These are phyloP conservation scores for Aspergillus diversus DNA, from an alignment of 495 filamentous ascomycete species.

Conservation along the genomic window DNA sequence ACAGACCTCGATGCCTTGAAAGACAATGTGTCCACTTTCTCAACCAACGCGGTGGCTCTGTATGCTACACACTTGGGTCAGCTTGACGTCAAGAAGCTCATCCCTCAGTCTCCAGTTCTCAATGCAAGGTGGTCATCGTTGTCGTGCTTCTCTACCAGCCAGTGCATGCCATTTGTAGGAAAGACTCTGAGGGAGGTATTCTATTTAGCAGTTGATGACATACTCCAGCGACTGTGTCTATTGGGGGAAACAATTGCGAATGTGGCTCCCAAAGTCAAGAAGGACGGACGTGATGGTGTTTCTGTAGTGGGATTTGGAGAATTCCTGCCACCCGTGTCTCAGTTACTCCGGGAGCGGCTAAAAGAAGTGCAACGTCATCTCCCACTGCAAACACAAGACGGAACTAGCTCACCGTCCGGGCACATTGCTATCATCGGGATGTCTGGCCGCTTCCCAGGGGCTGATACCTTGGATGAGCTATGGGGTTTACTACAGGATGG, in stretches of 20 bases:
- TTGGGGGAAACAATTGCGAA: not conserved
- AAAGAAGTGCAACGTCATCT: not conserved
- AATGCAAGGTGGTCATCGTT: not conserved
- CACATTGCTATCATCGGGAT: conserved; percentile 12
- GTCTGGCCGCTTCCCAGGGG: conserved; percentile 13
- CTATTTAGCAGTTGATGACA: not conserved
- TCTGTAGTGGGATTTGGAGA: not conserved
- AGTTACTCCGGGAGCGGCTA: not conserved
- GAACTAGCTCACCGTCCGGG: not conserved
- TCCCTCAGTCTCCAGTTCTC: not conserved
- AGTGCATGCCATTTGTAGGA: not conserved
- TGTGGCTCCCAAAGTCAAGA: not conserved
- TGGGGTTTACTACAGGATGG: conserved; percentile 10
- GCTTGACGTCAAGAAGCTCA: not conserved
- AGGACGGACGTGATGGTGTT: not conserved
- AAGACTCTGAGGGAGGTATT: not conserved
- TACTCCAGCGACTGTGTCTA: not conserved
- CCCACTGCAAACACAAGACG: not conserved
- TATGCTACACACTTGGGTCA: not conserved
- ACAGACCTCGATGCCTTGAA: not conserved
- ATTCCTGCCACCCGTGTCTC: not conserved
- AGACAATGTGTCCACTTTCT: not conserved
- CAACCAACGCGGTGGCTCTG: not conserved
- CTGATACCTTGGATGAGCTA: conserved; percentile 12
- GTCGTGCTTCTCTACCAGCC: not conserved